phyloP scores from a whole-genome alignment of 2,329 filamentous ascomycete genomes.

The Fusarium guadeloupense region DNA sequence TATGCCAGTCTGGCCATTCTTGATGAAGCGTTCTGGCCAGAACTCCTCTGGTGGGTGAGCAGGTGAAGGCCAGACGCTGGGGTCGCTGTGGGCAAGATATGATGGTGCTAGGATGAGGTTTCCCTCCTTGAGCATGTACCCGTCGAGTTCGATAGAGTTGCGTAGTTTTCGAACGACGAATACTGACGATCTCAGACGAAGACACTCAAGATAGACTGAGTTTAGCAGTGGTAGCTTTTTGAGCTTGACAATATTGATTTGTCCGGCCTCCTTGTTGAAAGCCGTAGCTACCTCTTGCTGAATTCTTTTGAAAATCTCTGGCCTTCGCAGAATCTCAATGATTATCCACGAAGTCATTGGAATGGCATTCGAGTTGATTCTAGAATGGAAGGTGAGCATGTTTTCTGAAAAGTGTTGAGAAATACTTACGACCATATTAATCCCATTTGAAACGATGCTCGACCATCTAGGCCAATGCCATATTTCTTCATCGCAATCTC shows the following conservation, averaged over 20 bases:
- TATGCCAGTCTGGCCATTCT: constrained; percentile 19
- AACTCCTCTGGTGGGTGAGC: constrained; percentile 32
- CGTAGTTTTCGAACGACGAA: constrained; percentile 39
- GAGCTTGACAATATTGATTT: constrained; percentile 24
- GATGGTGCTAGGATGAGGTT: constrained; percentile 38
- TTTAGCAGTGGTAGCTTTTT: constrained; percentile 33
- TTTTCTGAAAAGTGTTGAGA: background rate
- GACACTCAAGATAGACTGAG: constrained; percentile 35
- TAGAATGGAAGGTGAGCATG: background rate
- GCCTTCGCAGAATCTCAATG: constrained; percentile 35
- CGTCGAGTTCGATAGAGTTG: constrained; percentile 36
- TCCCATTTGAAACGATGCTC: constrained; percentile 38
- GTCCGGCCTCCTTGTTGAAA: background rate
- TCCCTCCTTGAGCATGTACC: constrained; percentile 33
- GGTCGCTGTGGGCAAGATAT: constrained; percentile 36
- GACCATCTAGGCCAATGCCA: constrained; percentile 33
- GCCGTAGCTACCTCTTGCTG: constrained; percentile 21
- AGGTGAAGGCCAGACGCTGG: constrained; percentile 25
- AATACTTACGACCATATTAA: constrained; percentile 32
- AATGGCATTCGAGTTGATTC: constrained; percentile 40
- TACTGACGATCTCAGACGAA: constrained; percentile 34
- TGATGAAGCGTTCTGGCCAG: constrained; percentile 38
- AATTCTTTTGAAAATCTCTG: constrained; percentile 28
- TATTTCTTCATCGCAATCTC: constrained; percentile 38
- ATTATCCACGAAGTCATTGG: constrained; percentile 39